Evolutionary conservation across 495 filamentous ascomycete species (phyloP), one percentile per base, ranked within the genome.

Genomic region (Xylaria scruposa): DNA sequence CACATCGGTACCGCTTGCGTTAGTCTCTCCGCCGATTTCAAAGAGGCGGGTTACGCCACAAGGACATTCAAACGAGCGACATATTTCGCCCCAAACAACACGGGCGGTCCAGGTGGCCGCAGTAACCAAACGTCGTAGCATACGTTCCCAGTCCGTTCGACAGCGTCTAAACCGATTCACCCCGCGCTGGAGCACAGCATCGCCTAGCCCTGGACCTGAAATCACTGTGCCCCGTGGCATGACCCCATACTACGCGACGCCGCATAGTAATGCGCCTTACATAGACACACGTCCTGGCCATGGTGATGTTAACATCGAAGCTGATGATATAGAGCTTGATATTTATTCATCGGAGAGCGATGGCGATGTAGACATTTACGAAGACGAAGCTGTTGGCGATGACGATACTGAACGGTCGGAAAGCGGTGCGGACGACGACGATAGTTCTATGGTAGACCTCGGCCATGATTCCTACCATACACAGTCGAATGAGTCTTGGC

Each of bases 211-310:
- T 33, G 77, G 80, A 72, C 76, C 78, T 5, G 75, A 78, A 56
- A 38, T 56, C 0, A 60, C 77, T 9, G 77, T 73, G 31, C 75
- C 76, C 51, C 78, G 85, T 33, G 78, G 78, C 6, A 82, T 80
- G 3, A 88, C 87, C 0, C 86, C 85, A 3, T 84, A 82, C 59
- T 86, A 85, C 59, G 85, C 85, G 1, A 90, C 88, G 8, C 88
- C 88, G 9, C 77, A 86, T 69, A 89, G 87, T 73, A 87, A 86
- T 68, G 82, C 80, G 9, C 83, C 84, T 13, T 76, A 71, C 44
- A 54, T 69, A 51, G 76, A 73, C 53, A 54, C 69, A n/a, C 67
- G 74, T 17, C 10, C 70, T 3, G 70, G 68, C 49, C 72, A 71
- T 21, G 60, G 60, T 21, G 58, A 51, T 26, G 61, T 60, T 24